phyloP scores from a whole-genome alignment of 192 early-diverging fungal genomes.

The Coemansia reversa region DNA sequence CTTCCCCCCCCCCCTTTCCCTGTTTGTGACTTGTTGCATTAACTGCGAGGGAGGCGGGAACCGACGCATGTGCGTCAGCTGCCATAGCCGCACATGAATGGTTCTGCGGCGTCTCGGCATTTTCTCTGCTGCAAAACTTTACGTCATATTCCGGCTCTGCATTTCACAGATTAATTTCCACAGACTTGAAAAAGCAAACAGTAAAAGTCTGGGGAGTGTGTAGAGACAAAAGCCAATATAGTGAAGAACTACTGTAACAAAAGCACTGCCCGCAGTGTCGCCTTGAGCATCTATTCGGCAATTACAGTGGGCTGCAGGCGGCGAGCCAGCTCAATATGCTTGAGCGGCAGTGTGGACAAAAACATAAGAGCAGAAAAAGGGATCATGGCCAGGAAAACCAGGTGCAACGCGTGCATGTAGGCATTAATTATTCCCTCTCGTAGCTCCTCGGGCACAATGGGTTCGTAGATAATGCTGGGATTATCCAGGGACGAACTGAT shows the following conservation, averaged over 20 bases:
- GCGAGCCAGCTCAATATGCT: slow-evolving; percentile 46
- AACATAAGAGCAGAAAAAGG: slow-evolving; percentile 58
- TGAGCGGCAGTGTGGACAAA: slow-evolving; percentile 54
- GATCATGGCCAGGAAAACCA: slow-evolving; percentile 56
- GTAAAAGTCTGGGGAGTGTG: background rate
- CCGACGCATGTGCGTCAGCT: background rate
- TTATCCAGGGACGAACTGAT: slow-evolving; percentile 51
- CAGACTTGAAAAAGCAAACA: background rate
- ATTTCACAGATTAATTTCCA: background rate
- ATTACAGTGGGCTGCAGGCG: slow-evolving; percentile 25
- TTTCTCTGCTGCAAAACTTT: background rate
- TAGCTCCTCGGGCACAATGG: slow-evolving; percentile 38
- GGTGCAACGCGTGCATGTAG: slow-evolving; percentile 59
- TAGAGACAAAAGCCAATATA: background rate
- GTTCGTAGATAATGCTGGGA: slow-evolving; percentile 35
- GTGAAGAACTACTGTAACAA: background rate
- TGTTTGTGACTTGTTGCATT: background rate
- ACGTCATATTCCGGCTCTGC: background rate
- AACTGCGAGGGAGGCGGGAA: background rate
- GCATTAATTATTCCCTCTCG: slow-evolving; percentile 54
- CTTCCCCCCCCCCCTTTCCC: background rate
- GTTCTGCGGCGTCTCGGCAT: background rate
- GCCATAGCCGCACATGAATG: too few relatives aligned
- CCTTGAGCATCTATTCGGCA: slow-evolving; percentile 13
- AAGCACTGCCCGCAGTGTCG: background rate